phyloP scores from a whole-genome alignment of 257 asterid genomes.

The Galeopsis tetrahit region DNA sequence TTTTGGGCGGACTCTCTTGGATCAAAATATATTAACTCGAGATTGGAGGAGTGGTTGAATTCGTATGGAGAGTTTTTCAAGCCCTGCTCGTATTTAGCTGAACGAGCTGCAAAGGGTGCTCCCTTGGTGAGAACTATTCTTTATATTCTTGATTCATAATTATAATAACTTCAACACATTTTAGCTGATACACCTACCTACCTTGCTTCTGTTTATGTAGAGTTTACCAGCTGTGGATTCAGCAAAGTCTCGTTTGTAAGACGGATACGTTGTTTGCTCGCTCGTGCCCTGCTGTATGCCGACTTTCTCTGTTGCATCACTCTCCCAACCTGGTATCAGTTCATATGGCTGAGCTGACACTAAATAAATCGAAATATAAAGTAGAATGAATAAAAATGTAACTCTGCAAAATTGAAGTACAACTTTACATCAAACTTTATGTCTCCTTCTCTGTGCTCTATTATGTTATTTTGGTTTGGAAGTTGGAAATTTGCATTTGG shows the following conservation, averaged over 20 bases:
- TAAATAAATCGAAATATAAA: neutral
- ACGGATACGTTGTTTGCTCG: neutral
- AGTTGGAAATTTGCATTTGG: neutral
- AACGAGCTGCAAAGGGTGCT: constrained; percentile 81
- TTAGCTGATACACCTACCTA: neutral
- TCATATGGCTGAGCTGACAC: no score
- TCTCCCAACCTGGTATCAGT: no score
- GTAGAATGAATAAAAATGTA: constrained; percentile 21
- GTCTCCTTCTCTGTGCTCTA: neutral
- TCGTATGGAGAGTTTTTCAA: constrained; percentile 77
- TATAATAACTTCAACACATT: neutral
- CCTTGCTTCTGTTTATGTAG: constrained; percentile 42
- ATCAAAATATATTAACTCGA: constrained; percentile 80
- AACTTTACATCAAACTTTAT: neutral
- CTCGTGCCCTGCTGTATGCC: no score
- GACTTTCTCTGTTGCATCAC: no score
- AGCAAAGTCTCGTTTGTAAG: constrained; percentile 69
- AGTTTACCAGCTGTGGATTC: constrained; percentile 44
- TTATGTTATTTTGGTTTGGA: neutral
- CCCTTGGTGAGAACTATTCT: constrained; percentile 66
- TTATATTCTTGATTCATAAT: neutral
- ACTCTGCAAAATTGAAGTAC: constrained; percentile 15
- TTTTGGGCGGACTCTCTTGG: constrained; percentile 96
- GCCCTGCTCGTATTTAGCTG: constrained; percentile 82
- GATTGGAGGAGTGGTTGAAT: constrained; percentile 78